Conservation (phyloP, 2,329 filamentous ascomycete genomes). For the Geosmithia morbida region DNA sequence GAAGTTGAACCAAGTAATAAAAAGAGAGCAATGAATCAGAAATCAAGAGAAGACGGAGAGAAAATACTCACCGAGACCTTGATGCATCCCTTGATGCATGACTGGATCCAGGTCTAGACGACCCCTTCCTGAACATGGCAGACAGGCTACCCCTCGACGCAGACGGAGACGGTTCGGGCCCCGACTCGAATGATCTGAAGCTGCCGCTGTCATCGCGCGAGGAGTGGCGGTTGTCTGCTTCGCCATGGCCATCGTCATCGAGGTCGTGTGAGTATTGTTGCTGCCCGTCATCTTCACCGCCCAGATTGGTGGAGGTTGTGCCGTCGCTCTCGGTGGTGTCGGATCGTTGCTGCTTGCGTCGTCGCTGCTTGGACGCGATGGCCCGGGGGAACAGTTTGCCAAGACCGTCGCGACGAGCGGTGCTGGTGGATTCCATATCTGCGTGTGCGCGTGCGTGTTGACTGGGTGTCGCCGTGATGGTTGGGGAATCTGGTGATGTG, state of each 20-base stretch:
- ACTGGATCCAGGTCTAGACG: background rate
- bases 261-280: background rate
- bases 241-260: background rate
- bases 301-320: conserved; percentile 11
- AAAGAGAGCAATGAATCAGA: too few relatives aligned
- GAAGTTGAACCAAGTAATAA: too few relatives aligned
- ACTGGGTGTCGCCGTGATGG: too few relatives aligned
- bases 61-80: conserved; percentile 1
- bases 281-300: conserved; percentile 15
- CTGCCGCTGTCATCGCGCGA: conserved; percentile 7
- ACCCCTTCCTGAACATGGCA: background rate
- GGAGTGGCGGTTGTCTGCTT: background rate
- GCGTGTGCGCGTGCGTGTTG: too few relatives aligned
- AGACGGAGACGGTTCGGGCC: conserved; percentile 11
- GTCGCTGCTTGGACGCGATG: conserved; percentile 27
- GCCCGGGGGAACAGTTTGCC: too few relatives aligned
- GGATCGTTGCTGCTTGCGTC: conserved; percentile 29
- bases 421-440: too few relatives aligned
- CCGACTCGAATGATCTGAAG: conserved; percentile 19
- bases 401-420: too few relatives aligned
- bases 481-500: too few relatives aligned
- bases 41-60: background rate
- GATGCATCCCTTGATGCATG: background rate
- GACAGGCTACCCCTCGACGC: background rate
- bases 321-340: conserved; percentile 14